A percentile compares a stretch with the other conserved stretches of the same genome.
Conservation (phyloP, 352 stramenopile genomes). For the Aphanomyces astaci region DNA sequence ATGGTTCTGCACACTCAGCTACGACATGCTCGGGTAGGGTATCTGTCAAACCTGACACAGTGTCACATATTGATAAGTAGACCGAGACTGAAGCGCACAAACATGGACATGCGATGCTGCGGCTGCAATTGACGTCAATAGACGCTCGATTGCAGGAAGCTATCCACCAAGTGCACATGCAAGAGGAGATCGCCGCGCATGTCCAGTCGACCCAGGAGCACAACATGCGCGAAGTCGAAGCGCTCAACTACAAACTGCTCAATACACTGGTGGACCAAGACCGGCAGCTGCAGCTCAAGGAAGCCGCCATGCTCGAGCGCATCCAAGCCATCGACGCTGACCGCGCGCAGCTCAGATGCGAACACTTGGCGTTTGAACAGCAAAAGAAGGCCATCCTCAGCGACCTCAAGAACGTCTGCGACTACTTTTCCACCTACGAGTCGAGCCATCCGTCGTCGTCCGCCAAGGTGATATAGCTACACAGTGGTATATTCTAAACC, state of each 20-base stretch:
- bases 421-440: slow-evolving; percentile 6
- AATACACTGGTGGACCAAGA: background rate
- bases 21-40: background rate
- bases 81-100: background rate
- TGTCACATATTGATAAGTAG: too few relatives aligned
- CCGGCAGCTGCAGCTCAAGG: background rate
- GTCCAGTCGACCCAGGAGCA: background rate
- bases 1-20: background rate
- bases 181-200: background rate
- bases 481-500: too few relatives aligned
- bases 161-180: background rate
- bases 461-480: too few relatives aligned
- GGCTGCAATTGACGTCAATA: background rate
- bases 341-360: background rate
- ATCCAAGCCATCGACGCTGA: background rate
- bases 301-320: background rate
- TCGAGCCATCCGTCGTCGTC: background rate
- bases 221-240: slow-evolving; percentile 2
- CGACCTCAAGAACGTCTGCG: slow-evolving; percentile 7
- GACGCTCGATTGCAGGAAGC: background rate
- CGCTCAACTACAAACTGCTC: slow-evolving; percentile 13
- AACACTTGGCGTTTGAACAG: slow-evolving; percentile 6
- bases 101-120: background rate
- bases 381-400: slow-evolving; percentile 1
- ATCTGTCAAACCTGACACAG: too few relatives aligned